Base-by-base conservation (phyloP, 371 early-diverging fungal genomes). In the Smittium culicis region DNA sequence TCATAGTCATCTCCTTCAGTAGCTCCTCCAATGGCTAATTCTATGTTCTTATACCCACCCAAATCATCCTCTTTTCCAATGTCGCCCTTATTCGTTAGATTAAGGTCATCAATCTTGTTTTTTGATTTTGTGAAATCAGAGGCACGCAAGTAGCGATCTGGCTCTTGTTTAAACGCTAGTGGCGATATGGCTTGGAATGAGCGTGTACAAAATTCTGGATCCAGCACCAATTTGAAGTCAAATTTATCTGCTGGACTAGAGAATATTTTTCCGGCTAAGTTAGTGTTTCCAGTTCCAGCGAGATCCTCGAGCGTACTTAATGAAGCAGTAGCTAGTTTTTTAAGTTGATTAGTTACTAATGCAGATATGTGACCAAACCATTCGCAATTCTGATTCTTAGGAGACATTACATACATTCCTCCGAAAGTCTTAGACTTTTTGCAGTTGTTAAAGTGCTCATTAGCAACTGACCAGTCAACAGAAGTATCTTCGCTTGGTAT, bases 21-120 rank as follows among this genome's bases (percentile, higher is more conserved):
- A 30, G n/a, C 20, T 72, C 72, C 72, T 72, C 70, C 66, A 67
- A 62, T 34, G 56, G 59, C 59, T 71, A 71, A 68, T 28, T 70
- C 60, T 8, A 33, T 59, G n/a, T 66, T 63, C 34, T 35, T 61
- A 45, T 17, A 63, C 27, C 25, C 35, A n/a, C 5, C 14, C 3
- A 54, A 14, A n/a, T 63, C 29, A n/a, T 70, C 72, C 2, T 66
- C 66, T 20, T 60, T 72, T 17, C 71, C 55, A 24, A 17, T 35
- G 55, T 2, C 61, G 0, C 34, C 35, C 24, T 54, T 54, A 35
- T 11, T 30, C 31, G 56, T 61, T 57, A 33, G 54, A 45, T 1
- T 67, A 67, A 11, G 57, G 25, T 57, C 27, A 3, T 20, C 5
- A 57, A 16, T 25, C 27, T 57, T 14, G 3, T 25, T 25, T 25